Evolutionary conservation across 345 rosid genomes (phyloP).

Genomic region (Lepidium africanum): DNA sequence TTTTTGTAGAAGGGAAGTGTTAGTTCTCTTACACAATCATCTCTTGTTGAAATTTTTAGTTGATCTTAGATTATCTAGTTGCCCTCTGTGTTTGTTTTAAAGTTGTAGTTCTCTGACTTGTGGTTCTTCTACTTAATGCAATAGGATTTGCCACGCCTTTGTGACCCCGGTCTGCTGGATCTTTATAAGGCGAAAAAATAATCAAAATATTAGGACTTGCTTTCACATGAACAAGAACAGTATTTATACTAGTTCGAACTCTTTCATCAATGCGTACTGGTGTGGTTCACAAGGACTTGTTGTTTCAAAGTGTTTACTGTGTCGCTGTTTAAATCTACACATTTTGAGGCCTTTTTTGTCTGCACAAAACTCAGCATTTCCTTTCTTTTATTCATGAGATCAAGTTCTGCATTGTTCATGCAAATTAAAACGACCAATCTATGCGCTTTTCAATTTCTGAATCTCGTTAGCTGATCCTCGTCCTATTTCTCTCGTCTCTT

Average conservation of each 20-base stretch:
- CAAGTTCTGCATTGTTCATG: background rate
- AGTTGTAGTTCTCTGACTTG: slow-evolving; percentile 21
- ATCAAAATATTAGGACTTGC: slow-evolving; percentile 12
- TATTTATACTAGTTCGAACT: background rate
- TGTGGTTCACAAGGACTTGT: slow-evolving; percentile 4
- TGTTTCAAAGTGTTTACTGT: background rate
- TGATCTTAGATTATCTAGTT: background rate
- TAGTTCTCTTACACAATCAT: background rate
- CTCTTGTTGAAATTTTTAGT: background rate
- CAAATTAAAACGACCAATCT: background rate
- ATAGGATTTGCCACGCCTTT: slow-evolving; percentile 88
- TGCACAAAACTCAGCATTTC: background rate
- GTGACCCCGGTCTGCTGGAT: slow-evolving; percentile 53
- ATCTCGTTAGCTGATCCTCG: slow-evolving; percentile 4
- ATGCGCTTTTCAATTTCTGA: background rate
- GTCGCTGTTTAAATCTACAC: background rate
- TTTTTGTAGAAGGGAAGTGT: background rate
- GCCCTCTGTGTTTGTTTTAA: background rate
- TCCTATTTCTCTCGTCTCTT: slow-evolving; percentile 14
- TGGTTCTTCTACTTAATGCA: slow-evolving; percentile 32
- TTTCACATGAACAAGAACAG: slow-evolving; percentile 6
- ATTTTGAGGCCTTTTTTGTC: background rate
- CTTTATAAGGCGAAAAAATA: slow-evolving; percentile 27
- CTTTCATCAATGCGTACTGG: background rate
- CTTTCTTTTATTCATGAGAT: background rate